Base-by-base conservation (phyloP, 192 early-diverging fungal species). In the Entomortierella parvispora region DNA sequence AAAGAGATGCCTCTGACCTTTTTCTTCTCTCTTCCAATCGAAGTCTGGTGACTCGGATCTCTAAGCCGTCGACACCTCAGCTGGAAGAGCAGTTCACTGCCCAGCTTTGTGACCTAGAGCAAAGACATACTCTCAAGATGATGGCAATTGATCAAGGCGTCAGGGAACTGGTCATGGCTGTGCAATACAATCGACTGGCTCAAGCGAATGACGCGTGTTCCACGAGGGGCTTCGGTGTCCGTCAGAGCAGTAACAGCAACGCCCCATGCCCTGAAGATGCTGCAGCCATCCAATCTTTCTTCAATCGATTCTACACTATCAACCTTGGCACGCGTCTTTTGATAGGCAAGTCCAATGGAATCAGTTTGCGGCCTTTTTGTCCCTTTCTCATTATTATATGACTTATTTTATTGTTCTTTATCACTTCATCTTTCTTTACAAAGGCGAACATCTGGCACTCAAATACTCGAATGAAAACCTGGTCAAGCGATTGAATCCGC, bases 251-350 rank as follows among this genome's bases (percentile, higher is more conserved):
- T 31, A 70, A 80, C 18, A 84, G 76, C 69, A 55, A 57, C 9
- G 80, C 81, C 46, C 79, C 76, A 62, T 68, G 69, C 5, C 74
- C 74, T 58, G 68, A 79, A n/a, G 80, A 80, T 40, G 37, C 37
- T 9, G 37, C 37, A 58, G 84, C 76, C 53, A 83, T 84, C 7
- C 82, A 87, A 32, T 67, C 78, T 4, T 86, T 88, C 74, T 87
- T 85, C 45, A 84, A 90, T 71, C 79, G 84, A 59, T 84, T 90
- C 65, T 88, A 88, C 65, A 82, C 85, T 34, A 83, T 87, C 71
- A 88, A 83, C 64, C 59, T 90, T 20, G 85, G 87, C 29, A 84
- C 87, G n/a, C 85, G 84, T 68, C 81, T 90, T 46, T 71, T 90
- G 60, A 87, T 90, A 12, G 72, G 68, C 62, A 57, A 69, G 51